Percentiles rank a stretch among this genome's conserved stretches.
Evolutionary conservation across 1,284 basidiomycete genomes (phyloP).

Genomic region (Lignosus rhinocerotis): DNA sequence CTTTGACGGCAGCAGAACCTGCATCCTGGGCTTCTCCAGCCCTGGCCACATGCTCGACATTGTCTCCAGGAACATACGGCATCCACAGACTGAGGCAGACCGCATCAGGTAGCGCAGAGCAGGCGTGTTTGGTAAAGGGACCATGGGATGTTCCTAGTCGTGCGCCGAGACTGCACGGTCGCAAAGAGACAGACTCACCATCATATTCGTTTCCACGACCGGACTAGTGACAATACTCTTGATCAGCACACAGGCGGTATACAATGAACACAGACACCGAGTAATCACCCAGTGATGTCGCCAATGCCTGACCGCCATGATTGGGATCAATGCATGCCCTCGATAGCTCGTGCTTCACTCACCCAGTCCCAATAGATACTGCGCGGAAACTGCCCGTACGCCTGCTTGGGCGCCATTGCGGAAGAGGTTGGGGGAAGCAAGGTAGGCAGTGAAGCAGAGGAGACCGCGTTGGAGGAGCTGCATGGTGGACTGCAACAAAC

Average conservation of each 20-base stretch:
- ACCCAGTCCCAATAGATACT: constrained; percentile 62
- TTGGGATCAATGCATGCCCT: not conserved
- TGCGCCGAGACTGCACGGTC: not conserved
- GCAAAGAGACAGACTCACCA: constrained; percentile 43
- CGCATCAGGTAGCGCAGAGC: too few species aligned
- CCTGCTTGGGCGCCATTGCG: constrained; percentile 14
- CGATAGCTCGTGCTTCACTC: constrained; percentile 24
- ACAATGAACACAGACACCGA: too few species aligned
- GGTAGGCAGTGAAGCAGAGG: constrained; percentile 29
- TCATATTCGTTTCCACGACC: constrained; percentile 77
- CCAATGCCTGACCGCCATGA: constrained; percentile 52
- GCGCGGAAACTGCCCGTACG: constrained; percentile 27
- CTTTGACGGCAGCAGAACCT: too few species aligned
- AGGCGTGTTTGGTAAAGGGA: too few species aligned
- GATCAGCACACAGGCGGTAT: too few species aligned
- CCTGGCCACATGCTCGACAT: too few species aligned
- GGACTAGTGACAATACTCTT: constrained; percentile 42
- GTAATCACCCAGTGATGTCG: constrained; percentile 75
- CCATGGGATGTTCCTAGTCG: not conserved
- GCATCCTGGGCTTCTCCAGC: too few species aligned
- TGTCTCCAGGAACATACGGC: too few species aligned
- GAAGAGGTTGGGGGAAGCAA: constrained; percentile 26
- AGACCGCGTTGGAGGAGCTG: constrained; percentile 28
- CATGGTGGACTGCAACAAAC: constrained; percentile 23
- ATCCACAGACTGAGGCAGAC: too few species aligned